phyloP scores from a whole-genome alignment of 768 basidiomycete genomes.

The Leccinum disarticulatum region DNA sequence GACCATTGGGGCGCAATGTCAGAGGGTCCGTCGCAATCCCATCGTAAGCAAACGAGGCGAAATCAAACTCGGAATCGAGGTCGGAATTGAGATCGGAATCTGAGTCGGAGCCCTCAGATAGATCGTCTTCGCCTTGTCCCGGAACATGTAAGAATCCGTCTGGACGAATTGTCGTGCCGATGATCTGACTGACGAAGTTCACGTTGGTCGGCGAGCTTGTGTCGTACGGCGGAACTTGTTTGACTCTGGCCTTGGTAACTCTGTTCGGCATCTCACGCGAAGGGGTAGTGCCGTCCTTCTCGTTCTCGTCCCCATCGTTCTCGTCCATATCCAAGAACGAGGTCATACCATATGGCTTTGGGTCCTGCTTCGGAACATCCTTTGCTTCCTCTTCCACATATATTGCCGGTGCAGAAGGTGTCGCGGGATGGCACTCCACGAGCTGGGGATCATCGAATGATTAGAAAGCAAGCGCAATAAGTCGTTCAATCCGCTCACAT shows the following conservation, averaged over 20 bases:
- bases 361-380: not conserved
- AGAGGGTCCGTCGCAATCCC: not conserved
- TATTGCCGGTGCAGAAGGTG: constrained; percentile 15
- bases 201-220: not conserved
- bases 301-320: not conserved
- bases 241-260: not conserved
- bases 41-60: not conserved
- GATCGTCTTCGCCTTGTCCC: not conserved
- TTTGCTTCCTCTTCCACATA: constrained; percentile 21
- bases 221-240: constrained; percentile 18
- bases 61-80: not conserved
- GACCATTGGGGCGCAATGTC: not conserved
- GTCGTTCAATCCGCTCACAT: constrained; percentile 6
- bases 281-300: not conserved
- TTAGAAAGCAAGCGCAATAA: not conserved
- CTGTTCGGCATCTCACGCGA: not conserved
- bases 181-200: constrained; percentile 15
- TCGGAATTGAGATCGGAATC: too few species aligned
- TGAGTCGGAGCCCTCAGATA: not conserved
- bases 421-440: constrained; percentile 19
- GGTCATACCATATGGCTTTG: constrained; percentile 6
- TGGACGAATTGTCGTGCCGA: constrained; percentile 12
- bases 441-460: not conserved
- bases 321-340: constrained; percentile 1
- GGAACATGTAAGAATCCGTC: constrained; percentile 15